phyloP scores from a whole-genome alignment of 2,329 filamentous ascomycete genomes.

The Trichoderma sp. region DNA sequence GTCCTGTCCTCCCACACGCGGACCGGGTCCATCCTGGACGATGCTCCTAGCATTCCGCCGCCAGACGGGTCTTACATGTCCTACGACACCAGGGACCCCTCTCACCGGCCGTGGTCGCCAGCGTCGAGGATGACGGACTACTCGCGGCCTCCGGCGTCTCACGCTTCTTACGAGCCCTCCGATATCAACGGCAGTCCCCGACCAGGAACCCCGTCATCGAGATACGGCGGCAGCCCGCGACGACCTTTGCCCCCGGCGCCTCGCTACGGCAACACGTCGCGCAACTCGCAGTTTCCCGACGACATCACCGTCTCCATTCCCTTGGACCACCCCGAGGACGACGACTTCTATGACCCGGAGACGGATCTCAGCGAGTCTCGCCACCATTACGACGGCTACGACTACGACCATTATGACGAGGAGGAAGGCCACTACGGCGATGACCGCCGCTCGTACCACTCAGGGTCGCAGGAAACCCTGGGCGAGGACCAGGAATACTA shows the following conservation, averaged over 20 bases:
- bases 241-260: constrained; percentile 87
- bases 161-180: constrained; percentile 76
- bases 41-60: constrained; percentile 60
- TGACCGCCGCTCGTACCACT: constrained; percentile 60
- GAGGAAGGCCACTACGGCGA: constrained; percentile 54
- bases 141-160: constrained; percentile 69
- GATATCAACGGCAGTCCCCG: constrained; percentile 88
- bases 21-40: constrained; percentile 56
- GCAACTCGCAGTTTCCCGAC: constrained; percentile 60
- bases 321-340: constrained; percentile 56
- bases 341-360: constrained; percentile 73
- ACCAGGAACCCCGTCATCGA: constrained; percentile 85
- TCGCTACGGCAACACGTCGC: constrained; percentile 66
- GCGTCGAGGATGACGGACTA: constrained; percentile 61
- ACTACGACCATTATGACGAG: constrained; percentile 61
- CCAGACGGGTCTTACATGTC: constrained; percentile 65
- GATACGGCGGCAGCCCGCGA: constrained; percentile 84
- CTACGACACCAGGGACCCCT: constrained; percentile 52
- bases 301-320: constrained; percentile 75
- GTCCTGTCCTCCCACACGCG: constrained; percentile 50
- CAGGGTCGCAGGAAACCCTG: constrained; percentile 57
- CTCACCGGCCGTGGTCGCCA: constrained; percentile 63
- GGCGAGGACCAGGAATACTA: constrained; percentile 48
- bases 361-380: constrained; percentile 58
- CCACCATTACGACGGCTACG: constrained; percentile 30